Evolutionary conservation across 2,329 filamentous ascomycete genomes (phyloP), one percentile per base, ranked within the genome.

Genomic region (Colletotrichum truncatum): DNA sequence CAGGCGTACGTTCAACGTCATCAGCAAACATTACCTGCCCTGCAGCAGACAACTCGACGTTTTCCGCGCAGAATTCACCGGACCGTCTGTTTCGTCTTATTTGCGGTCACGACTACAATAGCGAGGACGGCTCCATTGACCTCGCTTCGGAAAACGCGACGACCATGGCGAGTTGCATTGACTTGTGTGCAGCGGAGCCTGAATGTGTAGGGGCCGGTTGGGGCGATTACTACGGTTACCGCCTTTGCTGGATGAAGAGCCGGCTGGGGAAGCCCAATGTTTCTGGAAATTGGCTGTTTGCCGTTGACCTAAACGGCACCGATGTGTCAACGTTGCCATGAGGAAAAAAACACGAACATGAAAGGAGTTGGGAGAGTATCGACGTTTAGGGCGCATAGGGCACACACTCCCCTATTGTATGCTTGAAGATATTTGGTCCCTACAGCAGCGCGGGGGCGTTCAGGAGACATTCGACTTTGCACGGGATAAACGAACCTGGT

Each of bases 221-320:
- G 70, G 70, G 70, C 28, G 55, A 52, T 18, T 59, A 64, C 11
- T 53, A 62, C 52, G 70, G 68, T 34, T 55, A 46, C 21, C 46
- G 60, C 48, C 54, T 60, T 10, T 73, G 71, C 63, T 70, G 69
- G 52, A 58, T 72, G 64, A 73, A 73, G 68, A 69, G 55, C 11
- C 30, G 32, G n/a, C 43, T 70, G 18, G 68, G 68, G 21, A 34
- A 34, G 26, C 51, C 54, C 26, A 61, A 60, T 16, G 36, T 39
- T 4, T 64, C 51, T 12, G 48, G 58, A 18, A 64, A 63, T n/a
- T 66, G 64, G 64, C 41, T 58, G 18, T 66, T 66, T 41, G 64
- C 51, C 26, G 52, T 66, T 12, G 64, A 66, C 12, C 48, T 63
- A 26, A 26, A 62, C 26, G 38, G 34, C 38, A 55, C 62, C 39